Conservation (phyloP, 1,139 yeast genomes). For the Pichia sp. region DNA sequence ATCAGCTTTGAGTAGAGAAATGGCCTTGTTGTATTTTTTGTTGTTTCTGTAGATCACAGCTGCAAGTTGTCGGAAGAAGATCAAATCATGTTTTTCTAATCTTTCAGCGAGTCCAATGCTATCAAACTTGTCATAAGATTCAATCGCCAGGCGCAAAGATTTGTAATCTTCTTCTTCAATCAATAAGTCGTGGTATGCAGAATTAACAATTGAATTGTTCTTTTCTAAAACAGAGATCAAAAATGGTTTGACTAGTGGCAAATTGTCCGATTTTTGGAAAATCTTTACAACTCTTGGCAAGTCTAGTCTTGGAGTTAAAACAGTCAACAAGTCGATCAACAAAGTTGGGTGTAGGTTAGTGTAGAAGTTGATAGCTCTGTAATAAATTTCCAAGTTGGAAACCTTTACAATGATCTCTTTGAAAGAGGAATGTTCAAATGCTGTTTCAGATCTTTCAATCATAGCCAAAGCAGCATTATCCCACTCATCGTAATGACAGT, state of each 20-base stretch:
- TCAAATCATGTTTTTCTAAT: slow-evolving; percentile 83
- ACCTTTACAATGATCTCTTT: slow-evolving; percentile 94
- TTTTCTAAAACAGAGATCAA: slow-evolving; percentile 85
- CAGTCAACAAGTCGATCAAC: slow-evolving; percentile 80
- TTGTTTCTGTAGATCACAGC: slow-evolving; percentile 91
- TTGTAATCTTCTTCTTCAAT: slow-evolving; percentile 96
- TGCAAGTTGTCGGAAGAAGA: slow-evolving; percentile 93
- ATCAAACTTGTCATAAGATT: slow-evolving; percentile 85
- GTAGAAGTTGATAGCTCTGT: slow-evolving; percentile 94
- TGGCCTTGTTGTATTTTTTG: slow-evolving; percentile 88
- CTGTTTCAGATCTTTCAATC: slow-evolving; percentile 91
- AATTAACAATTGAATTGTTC: slow-evolving; percentile 86
- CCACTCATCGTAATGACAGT: slow-evolving; percentile 99
- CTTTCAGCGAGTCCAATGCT: slow-evolving; percentile 89
- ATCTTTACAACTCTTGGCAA: slow-evolving; percentile 92
- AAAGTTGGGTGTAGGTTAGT: slow-evolving; percentile 88
- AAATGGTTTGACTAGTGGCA: slow-evolving; percentile 94
- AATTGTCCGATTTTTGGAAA: slow-evolving; percentile 91
- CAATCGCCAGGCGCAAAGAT: slow-evolving; percentile 82
- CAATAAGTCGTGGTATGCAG: slow-evolving; percentile 90
- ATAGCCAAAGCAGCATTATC: slow-evolving; percentile 97
- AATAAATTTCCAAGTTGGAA: slow-evolving; percentile 92
- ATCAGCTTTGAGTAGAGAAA: slow-evolving; percentile 83
- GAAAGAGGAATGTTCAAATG: slow-evolving; percentile 90
- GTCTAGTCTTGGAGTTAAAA: slow-evolving; percentile 85